phyloP scores from a whole-genome alignment of 257 asterid species.

The Nicotiana otophora region DNA sequence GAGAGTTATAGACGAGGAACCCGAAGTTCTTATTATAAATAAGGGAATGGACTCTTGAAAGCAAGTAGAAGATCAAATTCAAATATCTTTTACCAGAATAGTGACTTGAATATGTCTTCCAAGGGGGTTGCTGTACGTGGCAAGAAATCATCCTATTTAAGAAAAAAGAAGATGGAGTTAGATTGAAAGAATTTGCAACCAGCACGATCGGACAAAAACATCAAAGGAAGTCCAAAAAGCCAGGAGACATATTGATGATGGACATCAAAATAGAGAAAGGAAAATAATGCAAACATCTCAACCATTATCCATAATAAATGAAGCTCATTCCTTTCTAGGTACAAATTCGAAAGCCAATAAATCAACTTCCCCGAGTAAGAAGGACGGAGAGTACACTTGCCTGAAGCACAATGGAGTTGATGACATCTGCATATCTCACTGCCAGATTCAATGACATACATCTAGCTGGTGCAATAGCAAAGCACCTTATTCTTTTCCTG shows the following conservation, averaged over 20 bases:
- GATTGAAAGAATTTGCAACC: background rate
- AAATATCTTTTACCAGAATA: constrained; percentile 55
- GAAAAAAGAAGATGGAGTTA: constrained; percentile 11
- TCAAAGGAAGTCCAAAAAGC: background rate
- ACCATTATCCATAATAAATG: background rate
- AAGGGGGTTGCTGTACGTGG: constrained; percentile 90
- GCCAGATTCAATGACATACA: constrained; percentile 87
- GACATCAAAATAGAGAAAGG: background rate
- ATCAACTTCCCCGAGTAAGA: background rate
- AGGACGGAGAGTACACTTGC: constrained; percentile 24
- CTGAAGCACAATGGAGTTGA: constrained; percentile 81
- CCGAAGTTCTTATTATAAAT: background rate
- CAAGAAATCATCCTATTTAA: constrained; percentile 80
- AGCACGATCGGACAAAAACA: background rate
- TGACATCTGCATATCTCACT: constrained; percentile 80
- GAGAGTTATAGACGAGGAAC: background rate
- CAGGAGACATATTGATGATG: background rate
- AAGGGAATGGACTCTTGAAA: background rate
- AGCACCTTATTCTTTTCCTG: constrained; percentile 69
- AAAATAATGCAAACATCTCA: background rate
- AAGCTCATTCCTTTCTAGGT: background rate
- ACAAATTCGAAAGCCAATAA: background rate
- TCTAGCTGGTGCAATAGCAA: constrained; percentile 89
- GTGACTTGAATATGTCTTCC: constrained; percentile 90
- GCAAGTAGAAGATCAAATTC: background rate